Conservation (phyloP, 192 early-diverging fungal genomes). For the Phlyctochytrium arcticum region DNA sequence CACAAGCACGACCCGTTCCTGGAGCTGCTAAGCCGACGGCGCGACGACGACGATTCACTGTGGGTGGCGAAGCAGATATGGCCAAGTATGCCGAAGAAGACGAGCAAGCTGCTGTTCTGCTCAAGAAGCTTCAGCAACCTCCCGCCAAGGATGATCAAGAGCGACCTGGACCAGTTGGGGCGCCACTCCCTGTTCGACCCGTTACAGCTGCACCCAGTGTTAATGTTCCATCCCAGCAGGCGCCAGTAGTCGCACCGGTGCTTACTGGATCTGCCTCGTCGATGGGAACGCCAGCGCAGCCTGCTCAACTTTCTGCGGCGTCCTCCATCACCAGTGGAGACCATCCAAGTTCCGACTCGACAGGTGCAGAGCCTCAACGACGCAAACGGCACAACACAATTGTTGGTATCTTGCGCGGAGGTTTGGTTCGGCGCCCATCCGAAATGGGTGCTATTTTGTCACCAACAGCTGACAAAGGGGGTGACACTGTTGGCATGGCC, state of each 20-base stretch:
- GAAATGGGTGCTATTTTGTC: slow-evolving; percentile 26
- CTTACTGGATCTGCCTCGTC: background rate
- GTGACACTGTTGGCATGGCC: slow-evolving; percentile 3
- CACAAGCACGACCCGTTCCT: background rate
- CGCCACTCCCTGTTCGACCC: slow-evolving; percentile 18
- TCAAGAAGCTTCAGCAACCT: slow-evolving; percentile 28
- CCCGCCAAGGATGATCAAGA: slow-evolving; percentile 9
- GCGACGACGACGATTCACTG: slow-evolving; percentile 40
- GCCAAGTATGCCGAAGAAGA: slow-evolving; percentile 43
- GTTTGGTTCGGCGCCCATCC: slow-evolving; percentile 39
- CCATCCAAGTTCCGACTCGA: background rate
- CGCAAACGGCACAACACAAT: slow-evolving; percentile 57
- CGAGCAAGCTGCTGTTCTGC: slow-evolving; percentile 31
- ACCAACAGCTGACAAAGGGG: slow-evolving; percentile 18
- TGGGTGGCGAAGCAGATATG: slow-evolving; percentile 46
- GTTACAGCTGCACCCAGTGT: background rate
- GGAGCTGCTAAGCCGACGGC: background rate
- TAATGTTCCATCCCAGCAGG: background rate
- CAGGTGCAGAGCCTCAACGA: slow-evolving; percentile 13
- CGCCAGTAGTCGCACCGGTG: background rate
- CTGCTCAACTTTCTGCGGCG: too few species aligned
- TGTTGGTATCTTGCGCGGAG: slow-evolving; percentile 47
- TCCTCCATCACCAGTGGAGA: background rate
- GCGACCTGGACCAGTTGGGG: slow-evolving; percentile 26
- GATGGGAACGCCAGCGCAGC: background rate